These are phyloP conservation scores for Pleodorina starrii DNA, from an alignment of 139 green algal genomes.

Conservation along the genomic window DNA sequence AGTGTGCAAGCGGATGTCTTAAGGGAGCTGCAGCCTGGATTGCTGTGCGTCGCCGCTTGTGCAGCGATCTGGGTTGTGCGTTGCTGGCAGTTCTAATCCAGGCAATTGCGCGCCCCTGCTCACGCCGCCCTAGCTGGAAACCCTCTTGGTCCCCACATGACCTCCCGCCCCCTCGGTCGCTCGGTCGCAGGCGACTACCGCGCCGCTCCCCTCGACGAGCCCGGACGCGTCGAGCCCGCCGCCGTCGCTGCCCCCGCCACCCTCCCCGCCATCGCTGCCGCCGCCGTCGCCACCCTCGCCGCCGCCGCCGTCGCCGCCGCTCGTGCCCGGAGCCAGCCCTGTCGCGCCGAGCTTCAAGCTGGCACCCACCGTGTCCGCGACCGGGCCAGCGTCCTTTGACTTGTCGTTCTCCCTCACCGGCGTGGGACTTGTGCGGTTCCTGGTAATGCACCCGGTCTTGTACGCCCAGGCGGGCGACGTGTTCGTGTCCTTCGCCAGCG, in stretches of 20 bases:
- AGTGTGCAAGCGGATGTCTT: no score
- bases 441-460: not conserved
- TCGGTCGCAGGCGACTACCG: not conserved
- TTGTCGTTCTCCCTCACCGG: conserved; percentile 16
- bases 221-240: not conserved
- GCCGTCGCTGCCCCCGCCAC: not conserved
- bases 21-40: no score
- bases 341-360: not conserved
- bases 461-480: conserved; percentile 15
- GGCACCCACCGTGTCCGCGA: not conserved
- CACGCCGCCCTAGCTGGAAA: no score
- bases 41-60: no score
- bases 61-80: no score
- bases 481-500: not conserved
- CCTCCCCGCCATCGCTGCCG: not conserved
- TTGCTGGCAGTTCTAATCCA: no score
- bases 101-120: no score
- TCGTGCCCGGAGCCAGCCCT: not conserved
- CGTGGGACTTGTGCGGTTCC: conserved; percentile 11
- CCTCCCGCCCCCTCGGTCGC: no score
- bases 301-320: not conserved
- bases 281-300: not conserved
- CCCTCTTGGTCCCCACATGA: no score
- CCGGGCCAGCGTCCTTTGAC: conserved; percentile 1
- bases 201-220: not conserved